Conservation (phyloP, 1,284 basidiomycete species). For the Fomes fomentarius region DNA sequence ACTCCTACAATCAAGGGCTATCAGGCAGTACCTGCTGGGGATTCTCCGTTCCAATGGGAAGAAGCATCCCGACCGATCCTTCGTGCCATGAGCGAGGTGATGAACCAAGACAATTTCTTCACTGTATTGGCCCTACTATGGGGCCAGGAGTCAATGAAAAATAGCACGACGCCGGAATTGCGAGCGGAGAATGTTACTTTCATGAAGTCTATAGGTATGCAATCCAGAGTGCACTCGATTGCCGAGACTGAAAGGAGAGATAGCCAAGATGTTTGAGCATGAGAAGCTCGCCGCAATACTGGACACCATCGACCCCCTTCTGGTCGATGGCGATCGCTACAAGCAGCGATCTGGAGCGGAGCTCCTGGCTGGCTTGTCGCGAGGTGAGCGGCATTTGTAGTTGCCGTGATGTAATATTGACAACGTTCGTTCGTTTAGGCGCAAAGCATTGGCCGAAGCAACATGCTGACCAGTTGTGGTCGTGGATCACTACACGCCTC, state of each 20-base stretch:
- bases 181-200: constrained; percentile 68
- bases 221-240: constrained; percentile 8
- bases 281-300: constrained; percentile 58
- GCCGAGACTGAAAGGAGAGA: constrained; percentile 10
- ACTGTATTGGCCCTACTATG: constrained; percentile 59
- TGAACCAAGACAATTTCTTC: constrained; percentile 65
- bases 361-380: constrained; percentile 76
- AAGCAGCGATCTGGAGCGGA: constrained; percentile 93
- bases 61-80: constrained; percentile 61
- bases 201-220: constrained; percentile 70
- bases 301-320: constrained; percentile 57
- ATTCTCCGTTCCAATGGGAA: constrained; percentile 70
- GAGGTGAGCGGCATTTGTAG: constrained; percentile 45
- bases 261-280: constrained; percentile 71
- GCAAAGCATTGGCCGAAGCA: constrained; percentile 88
- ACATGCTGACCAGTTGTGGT: constrained; percentile 70
- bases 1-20: constrained; percentile 75
- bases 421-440: constrained; percentile 48
- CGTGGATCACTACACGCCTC: constrained; percentile 78
- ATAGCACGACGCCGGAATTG: constrained; percentile 52
- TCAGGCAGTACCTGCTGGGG: constrained; percentile 46
- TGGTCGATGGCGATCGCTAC: constrained; percentile 81
- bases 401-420: constrained; percentile 3
- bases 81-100: constrained; percentile 53
- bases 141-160: constrained; percentile 73